Evolutionary conservation across 768 basidiomycete species (phyloP), one percentile per base, ranked within the genome.

Genomic region (Mycena kentingensis): DNA sequence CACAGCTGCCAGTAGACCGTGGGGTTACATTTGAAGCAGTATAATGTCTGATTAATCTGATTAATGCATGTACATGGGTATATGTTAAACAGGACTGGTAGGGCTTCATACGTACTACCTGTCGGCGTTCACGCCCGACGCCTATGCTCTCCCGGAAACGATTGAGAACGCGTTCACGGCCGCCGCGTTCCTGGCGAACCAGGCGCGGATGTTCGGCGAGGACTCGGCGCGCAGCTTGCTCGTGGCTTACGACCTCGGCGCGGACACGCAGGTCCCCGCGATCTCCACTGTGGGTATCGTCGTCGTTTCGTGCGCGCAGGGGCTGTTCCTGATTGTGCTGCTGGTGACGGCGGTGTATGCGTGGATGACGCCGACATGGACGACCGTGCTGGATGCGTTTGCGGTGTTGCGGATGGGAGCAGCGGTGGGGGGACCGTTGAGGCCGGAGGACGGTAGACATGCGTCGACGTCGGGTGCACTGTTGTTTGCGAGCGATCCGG

Each of bases 361-460:
- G 5, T 22, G 19, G 24, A 25, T 21, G 42, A 22, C 13, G 19
- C 42, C 42, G 5, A 19, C 13, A 5, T 44, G 42, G 42, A 44
- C 42, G 19, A 6, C 42, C 5, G 12, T 12, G 5, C 42, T 44
- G 13, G 42, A 44, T 26, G 13, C 42, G 24, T 44, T 44, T 26
- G 42, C 42, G 42, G 28, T 44, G 42, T 26, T 44, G 42, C 8
- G 42, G 42, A 44, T 44, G 24, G 42, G 42, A 5, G 42, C 42
- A 26, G 13, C 42, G 16, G 13, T 44, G 42, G 42, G 19, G 15
- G 42, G 7, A 10, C 42, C 19, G 24, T 26, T 44, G 13, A 21
- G 19, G 13, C 19, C 19, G 7, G 8, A 6, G 42, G 13, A 11
- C 21, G 42, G 12, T 26, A 22, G 13, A 5, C 13, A 22, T 10